Evolutionary conservation across 768 basidiomycete species (phyloP).

Genomic region (Lactifluus pinguis): DNA sequence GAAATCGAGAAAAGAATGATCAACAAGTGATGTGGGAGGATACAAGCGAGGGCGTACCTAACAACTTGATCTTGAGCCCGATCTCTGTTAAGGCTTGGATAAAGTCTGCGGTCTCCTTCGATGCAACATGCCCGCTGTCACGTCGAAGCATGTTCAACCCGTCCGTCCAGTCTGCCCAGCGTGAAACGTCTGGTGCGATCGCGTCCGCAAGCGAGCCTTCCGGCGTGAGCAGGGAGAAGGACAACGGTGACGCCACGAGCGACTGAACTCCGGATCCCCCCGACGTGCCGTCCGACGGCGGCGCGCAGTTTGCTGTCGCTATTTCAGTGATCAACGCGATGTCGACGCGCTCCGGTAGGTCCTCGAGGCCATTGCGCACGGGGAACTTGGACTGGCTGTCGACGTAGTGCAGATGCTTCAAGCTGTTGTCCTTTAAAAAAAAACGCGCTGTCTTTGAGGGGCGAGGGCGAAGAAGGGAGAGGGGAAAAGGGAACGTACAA

Average conservation of each 20-base stretch:
- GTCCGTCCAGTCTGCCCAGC: conserved; percentile 94
- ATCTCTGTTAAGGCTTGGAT: conserved; percentile 85
- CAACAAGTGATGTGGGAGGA: not conserved
- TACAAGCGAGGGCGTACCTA: conserved; percentile 42
- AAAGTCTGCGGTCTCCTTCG: conserved; percentile 78
- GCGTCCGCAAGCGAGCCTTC: conserved; percentile 28
- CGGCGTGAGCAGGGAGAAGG: conserved; percentile 26
- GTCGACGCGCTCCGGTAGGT: conserved; percentile 82
- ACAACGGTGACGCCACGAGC: conserved; percentile 21
- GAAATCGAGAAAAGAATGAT: not conserved
- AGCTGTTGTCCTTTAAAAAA: conserved; percentile 56
- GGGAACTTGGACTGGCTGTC: conserved; percentile 75
- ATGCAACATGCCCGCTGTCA: conserved; percentile 75
- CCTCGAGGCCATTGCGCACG: conserved; percentile 73
- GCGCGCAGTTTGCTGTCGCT: conserved; percentile 59
- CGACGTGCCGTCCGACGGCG: conserved; percentile 49
- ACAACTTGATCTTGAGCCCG: conserved; percentile 82
- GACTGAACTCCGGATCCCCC: conserved; percentile 15
- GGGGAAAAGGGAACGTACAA: conserved; percentile 39
- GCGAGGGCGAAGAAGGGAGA: not conserved
- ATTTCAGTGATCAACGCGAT: conserved; percentile 73
- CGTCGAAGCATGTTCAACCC: conserved; percentile 80
- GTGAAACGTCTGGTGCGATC: conserved; percentile 42
- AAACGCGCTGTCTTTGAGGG: not conserved
- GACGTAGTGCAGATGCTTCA: conserved; percentile 78